phyloP scores from a whole-genome alignment of 2,329 filamentous ascomycete species.

The Apiospora sp. region DNA sequence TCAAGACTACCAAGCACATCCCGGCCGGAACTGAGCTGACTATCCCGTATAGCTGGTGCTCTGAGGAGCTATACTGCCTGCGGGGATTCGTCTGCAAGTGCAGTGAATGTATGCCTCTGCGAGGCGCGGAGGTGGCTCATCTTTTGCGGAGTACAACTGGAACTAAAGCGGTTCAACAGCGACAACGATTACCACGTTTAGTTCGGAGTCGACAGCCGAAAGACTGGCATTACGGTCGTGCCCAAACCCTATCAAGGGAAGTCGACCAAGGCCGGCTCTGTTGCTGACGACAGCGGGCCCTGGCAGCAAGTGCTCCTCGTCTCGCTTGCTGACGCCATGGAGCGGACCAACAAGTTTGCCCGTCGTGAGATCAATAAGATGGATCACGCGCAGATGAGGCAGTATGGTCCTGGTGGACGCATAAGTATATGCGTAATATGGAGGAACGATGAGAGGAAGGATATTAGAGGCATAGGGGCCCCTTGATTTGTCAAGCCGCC shows the following conservation, averaged over 20 bases:
- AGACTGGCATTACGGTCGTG: too few relatives aligned
- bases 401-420: constrained; percentile 38
- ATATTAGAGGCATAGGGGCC: not conserved
- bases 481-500: not conserved
- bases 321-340: constrained; percentile 43
- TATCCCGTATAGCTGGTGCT: constrained; percentile 54
- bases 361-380: constrained; percentile 60
- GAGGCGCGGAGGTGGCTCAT: not conserved
- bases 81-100: constrained; percentile 64
- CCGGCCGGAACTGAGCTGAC: constrained; percentile 57
- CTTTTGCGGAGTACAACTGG: not conserved
- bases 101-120: constrained; percentile 49
- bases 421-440: not conserved
- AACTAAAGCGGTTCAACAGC: not conserved
- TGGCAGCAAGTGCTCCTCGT: too few relatives aligned
- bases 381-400: constrained; percentile 59
- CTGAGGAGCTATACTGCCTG: constrained; percentile 46
- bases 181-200: not conserved
- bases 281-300: too few relatives aligned
- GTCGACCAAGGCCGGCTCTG: too few relatives aligned
- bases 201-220: too few relatives aligned
- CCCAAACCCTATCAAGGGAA: too few relatives aligned
- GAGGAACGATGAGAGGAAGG: not conserved
- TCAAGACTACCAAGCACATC: constrained; percentile 50
- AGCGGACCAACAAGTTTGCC: constrained; percentile 58